These are phyloP conservation scores for Spinacia oleracea DNA, from an alignment of 179 eudicot genomes.

Conservation along the genomic window DNA sequence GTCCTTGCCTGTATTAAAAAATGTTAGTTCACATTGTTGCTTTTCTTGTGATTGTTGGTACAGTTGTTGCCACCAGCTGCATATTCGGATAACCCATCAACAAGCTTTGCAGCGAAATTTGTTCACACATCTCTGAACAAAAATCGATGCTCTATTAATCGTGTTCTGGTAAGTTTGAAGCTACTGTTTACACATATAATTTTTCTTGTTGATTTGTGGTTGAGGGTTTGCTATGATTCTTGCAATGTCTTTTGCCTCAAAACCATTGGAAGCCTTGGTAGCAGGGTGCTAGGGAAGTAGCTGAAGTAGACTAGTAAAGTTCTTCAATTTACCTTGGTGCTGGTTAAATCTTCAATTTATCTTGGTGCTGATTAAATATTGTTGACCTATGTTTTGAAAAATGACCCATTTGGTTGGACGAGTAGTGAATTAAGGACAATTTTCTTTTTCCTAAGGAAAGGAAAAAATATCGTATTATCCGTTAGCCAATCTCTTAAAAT, in stretches of 20 bases:
- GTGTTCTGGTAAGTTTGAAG: slow-evolving; percentile 76
- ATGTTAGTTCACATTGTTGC: neutral
- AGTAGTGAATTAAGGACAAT: neutral
- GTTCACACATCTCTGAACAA: slow-evolving; percentile 94
- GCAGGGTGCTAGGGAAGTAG: neutral
- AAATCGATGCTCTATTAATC: slow-evolving; percentile 89
- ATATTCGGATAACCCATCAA: slow-evolving; percentile 90
- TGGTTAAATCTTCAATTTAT: too few relatives aligned
- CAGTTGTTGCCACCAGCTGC: slow-evolving; percentile 93
- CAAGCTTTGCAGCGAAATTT: slow-evolving; percentile 91
- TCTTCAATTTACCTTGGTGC: too few relatives aligned
- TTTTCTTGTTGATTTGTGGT: neutral
- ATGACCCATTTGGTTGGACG: neutral
- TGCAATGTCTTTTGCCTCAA: neutral
- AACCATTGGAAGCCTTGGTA: neutral
- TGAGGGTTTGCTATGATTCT: slow-evolving; percentile 11
- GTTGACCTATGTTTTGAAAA: neutral
- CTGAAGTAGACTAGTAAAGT: neutral
- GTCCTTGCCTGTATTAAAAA: neutral
- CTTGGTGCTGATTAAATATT: neutral
- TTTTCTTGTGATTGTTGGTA: slow-evolving; percentile 27
- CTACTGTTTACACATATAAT: too few relatives aligned
- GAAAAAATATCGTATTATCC: neutral
- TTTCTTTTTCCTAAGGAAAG: too few relatives aligned
- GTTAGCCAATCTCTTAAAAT: neutral